These are phyloP conservation scores for Aegilops umbellulata DNA, from an alignment of 176 grass and related monocot genomes.

Conservation along the genomic window DNA sequence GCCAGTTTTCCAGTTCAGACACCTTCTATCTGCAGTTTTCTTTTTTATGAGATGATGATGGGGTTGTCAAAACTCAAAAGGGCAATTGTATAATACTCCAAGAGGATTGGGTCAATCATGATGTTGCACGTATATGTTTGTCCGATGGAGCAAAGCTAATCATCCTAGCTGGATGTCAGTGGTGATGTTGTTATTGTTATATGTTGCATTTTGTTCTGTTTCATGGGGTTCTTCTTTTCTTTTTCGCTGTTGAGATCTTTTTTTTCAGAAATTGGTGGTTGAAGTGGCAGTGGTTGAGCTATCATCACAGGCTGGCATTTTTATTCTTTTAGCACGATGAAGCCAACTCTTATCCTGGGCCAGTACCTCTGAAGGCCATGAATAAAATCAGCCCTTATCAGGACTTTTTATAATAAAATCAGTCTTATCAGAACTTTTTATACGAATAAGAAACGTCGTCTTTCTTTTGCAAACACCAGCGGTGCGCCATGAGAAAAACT, in stretches of 20 bases:
- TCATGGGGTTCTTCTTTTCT: neutral
- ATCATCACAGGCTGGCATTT: neutral
- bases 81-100: neutral
- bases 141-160: slow-evolving; percentile 11
- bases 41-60: neutral
- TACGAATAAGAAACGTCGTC: no score
- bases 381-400: no score
- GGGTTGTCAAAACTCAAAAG: neutral
- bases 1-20: neutral
- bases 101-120: neutral
- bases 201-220: neutral
- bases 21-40: no score
- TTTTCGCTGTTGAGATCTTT: neutral
- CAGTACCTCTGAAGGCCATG: no score
- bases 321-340: neutral
- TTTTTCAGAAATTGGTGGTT: neutral
- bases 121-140: neutral
- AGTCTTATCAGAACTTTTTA: no score
- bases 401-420: no score
- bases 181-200: slow-evolving; percentile 3
- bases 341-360: neutral
- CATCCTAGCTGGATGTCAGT: slow-evolving; percentile 22
- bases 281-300: neutral
- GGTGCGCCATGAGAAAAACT: no score
- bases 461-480: no score